Conservation (phyloP, 2,329 filamentous ascomycete species). For the Kalaharituber pfeilii region DNA sequence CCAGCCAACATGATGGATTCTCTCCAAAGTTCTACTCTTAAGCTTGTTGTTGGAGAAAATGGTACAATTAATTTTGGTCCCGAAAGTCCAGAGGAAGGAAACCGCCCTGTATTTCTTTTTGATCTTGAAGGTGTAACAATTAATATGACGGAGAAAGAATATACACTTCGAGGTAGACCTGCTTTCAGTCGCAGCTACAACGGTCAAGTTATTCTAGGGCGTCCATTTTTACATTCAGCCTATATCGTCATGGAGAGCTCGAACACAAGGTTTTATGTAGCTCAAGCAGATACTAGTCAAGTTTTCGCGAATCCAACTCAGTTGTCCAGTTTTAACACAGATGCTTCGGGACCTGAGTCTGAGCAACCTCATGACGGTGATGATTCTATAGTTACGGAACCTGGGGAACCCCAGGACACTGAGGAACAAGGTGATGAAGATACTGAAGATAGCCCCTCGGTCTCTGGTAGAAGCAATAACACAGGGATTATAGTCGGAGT, state of each 20-base stretch:
- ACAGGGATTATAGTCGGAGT: neutral
- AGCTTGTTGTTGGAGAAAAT: neutral
- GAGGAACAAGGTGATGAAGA: no score
- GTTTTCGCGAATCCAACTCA: no score
- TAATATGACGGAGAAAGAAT: neutral
- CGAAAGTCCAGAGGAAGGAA: slow-evolving; percentile 2
- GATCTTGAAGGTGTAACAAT: neutral
- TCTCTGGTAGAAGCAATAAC: neutral
- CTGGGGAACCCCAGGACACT: no score
- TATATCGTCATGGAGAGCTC: neutral
- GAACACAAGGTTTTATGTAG: neutral
- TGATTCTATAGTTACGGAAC: no score
- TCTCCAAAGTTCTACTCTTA: no score
- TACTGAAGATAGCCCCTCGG: no score
- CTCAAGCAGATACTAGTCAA: neutral
- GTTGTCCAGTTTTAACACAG: no score
- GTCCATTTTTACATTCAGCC: neutral
- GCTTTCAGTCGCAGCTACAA: neutral
- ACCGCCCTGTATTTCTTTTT: slow-evolving; percentile 1
- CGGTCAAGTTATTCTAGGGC: neutral
- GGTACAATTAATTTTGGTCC: slow-evolving; percentile 5
- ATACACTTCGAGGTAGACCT: neutral
- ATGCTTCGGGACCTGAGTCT: no score
- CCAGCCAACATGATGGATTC: neutral
- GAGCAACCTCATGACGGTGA: no score